Percentiles rank a stretch among this genome's conserved stretches.
These are phyloP conservation scores for Aristolochia contorta DNA, from an alignment of 164 flowering plant genomes.

Conservation along the genomic window DNA sequence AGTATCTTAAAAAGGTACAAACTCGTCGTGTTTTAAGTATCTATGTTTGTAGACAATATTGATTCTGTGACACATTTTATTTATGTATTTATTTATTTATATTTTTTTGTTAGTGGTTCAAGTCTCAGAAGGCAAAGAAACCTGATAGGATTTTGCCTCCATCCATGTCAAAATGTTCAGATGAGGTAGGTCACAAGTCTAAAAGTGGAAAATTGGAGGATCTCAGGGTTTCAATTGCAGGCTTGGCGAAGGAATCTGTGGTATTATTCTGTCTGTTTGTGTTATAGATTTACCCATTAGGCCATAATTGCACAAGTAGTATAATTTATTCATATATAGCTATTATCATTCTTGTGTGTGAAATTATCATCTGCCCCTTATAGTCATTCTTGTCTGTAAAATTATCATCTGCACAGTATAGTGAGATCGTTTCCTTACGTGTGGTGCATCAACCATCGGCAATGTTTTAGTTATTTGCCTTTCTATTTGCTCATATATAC, in stretches of 20 bases:
- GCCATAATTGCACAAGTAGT: background rate
- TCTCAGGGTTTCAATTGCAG: constrained; percentile 57
- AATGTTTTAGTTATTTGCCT: too few relatives aligned
- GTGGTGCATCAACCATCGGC: too few relatives aligned
- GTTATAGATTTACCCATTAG: background rate
- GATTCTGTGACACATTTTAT: background rate
- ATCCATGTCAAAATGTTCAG: constrained; percentile 25
- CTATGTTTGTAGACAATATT: background rate
- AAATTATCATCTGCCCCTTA: too few relatives aligned
- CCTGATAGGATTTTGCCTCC: constrained; percentile 64
- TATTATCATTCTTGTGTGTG: too few relatives aligned
- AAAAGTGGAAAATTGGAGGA: constrained; percentile 45
- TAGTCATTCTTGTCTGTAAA: too few relatives aligned
- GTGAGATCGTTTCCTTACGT: too few relatives aligned
- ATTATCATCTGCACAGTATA: too few relatives aligned
- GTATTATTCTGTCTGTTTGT: constrained; percentile 21
- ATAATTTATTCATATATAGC: too few relatives aligned
- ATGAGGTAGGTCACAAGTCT: constrained; percentile 30
- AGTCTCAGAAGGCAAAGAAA: constrained; percentile 65
- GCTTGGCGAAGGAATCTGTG: constrained; percentile 39
- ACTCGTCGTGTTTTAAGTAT: background rate
- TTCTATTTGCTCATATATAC: too few relatives aligned
- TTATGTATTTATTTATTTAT: background rate
- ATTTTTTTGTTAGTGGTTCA: constrained; percentile 66
- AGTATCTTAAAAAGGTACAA: constrained; percentile 60